phyloP scores from a whole-genome alignment of 495 filamentous ascomycete species.

The Talaromyces wortmannii region DNA sequence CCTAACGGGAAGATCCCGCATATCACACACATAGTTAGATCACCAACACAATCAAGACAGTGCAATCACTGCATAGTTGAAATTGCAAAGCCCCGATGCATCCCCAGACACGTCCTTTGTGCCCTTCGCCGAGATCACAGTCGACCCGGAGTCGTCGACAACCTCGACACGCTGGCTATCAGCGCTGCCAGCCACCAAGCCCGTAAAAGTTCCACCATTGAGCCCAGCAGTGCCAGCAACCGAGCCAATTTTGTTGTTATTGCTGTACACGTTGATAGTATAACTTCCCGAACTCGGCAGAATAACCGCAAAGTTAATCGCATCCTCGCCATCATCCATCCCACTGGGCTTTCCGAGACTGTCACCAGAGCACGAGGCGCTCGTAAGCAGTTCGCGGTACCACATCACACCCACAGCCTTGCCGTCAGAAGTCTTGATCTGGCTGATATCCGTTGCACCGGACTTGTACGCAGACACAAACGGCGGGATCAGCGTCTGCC shows the following conservation, averaged over 20 bases:
- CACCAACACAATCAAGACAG: not conserved
- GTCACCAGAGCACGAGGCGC: constrained; percentile 3
- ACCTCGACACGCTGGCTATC: constrained; percentile 10
- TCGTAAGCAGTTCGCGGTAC: constrained; percentile 11
- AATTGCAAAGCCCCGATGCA: constrained; percentile 9
- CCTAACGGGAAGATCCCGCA: not conserved
- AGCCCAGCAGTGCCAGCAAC: constrained; percentile 4
- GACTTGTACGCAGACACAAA: constrained; percentile 29
- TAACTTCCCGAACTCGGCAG: constrained; percentile 2
- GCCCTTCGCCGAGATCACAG: constrained; percentile 2
- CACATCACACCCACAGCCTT: constrained; percentile 7
- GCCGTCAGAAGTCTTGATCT: not conserved
- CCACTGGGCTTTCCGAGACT: not conserved
- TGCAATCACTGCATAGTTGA: constrained; percentile 13
- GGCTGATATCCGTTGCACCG: constrained; percentile 8
- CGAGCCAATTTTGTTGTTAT: not conserved
- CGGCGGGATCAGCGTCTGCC: constrained; percentile 19
- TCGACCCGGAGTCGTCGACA: constrained; percentile 2
- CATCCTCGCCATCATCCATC: constrained; percentile 3
- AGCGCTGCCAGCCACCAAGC: constrained; percentile 2
- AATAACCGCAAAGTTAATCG: constrained; percentile 10
- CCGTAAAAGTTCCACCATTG: constrained; percentile 3
- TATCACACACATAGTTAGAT: not conserved
- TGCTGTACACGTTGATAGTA: constrained; percentile 6
- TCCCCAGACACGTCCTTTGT: constrained; percentile 3